Evolutionary conservation across 2,329 filamentous ascomycete species (phyloP), one percentile per base, ranked within the genome.

Genomic region (Fusarium tuaranense): DNA sequence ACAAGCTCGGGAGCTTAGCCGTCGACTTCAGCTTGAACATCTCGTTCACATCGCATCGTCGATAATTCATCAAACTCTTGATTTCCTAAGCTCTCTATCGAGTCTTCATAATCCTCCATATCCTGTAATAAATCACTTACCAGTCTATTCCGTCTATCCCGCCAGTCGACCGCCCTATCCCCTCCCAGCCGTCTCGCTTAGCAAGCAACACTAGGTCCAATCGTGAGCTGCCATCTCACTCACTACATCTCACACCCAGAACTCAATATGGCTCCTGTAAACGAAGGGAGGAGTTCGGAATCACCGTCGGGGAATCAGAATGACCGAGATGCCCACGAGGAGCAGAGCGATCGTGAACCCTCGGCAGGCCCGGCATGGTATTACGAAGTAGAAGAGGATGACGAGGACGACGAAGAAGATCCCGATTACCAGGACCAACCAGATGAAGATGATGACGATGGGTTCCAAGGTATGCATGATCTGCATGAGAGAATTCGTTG

Each of bases 341-440:
- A 62, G 25, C 57, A 67, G 34, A 76, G 51, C 8, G 68, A 67
- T 25, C 63, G 12, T 30, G 74, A 73, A 58, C 63, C 67, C 32
- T 73, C 72, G 58, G 53, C 44, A 51, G 70, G 66, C 18, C 70
- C 65, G 51, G 51, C 58, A 63, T 75, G 64, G 66, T 46, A 68
- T 66, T 71, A 70, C 38, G 72, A 73, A 44, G 39, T 53, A 8
- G 76, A 76, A 32, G 78, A 82, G 41, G 79, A 82, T 7, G 81
- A 82, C 13, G 81, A 82, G 16, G 83, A 82, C 22, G 80, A 80
- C n/a, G 81, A 82, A 22, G 69, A 77, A 25, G 75, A 78, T 18
- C 69, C 71, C 10, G 78, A 81, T 14, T 76, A 74, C 41, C 64
- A 75, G 51, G 76, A 81, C n/a, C 77, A 78, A 36, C 68, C 79